Percentiles rank a stretch among this genome's conserved stretches.
Conservation (phyloP, 2,329 filamentous ascomycete species). For the Achaetomium macrosporum region DNA sequence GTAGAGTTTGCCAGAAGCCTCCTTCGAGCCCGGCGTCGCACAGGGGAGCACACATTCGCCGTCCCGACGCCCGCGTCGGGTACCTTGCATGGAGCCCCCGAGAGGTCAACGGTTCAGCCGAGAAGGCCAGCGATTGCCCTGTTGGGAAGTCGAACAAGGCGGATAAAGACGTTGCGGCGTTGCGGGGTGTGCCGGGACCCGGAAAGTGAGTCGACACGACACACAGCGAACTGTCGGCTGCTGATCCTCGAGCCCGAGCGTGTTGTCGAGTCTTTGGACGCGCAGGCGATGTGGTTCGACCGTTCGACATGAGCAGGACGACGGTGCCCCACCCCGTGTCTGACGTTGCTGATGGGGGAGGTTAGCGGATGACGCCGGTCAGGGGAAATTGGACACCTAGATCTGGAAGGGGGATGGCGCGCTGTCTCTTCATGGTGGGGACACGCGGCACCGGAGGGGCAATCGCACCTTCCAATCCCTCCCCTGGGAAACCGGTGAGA, state of each 20-base stretch:
- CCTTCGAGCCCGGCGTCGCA: background rate
- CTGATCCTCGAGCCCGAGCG: slow-evolving; percentile 16
- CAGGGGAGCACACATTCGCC: background rate
- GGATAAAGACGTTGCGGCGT: slow-evolving; percentile 19
- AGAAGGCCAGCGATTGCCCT: slow-evolving; percentile 10
- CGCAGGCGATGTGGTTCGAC: background rate
- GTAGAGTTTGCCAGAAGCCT: background rate
- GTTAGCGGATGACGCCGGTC: slow-evolving; percentile 4
- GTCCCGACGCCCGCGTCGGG: slow-evolving; percentile 12
- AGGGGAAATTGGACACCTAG: background rate
- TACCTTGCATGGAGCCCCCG: slow-evolving; percentile 25
- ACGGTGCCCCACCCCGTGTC: slow-evolving; percentile 5
- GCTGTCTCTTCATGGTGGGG: background rate
- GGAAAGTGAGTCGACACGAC: background rate
- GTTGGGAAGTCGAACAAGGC: slow-evolving; percentile 12
- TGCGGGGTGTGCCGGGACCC: slow-evolving; percentile 7
- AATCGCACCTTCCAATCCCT: background rate
- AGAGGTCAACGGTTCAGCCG: slow-evolving; percentile 21
- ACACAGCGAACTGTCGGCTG: background rate
- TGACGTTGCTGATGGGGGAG: slow-evolving; percentile 5
- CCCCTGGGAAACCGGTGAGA: no score
- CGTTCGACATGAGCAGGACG: slow-evolving; percentile 9
- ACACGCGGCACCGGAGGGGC: background rate
- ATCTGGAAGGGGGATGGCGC: background rate
- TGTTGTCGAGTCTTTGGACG: background rate